Evolutionary conservation across 2,329 filamentous ascomycete genomes (phyloP), one percentile per base, ranked within the genome.

Genomic region (Aureobasidium zeae): DNA sequence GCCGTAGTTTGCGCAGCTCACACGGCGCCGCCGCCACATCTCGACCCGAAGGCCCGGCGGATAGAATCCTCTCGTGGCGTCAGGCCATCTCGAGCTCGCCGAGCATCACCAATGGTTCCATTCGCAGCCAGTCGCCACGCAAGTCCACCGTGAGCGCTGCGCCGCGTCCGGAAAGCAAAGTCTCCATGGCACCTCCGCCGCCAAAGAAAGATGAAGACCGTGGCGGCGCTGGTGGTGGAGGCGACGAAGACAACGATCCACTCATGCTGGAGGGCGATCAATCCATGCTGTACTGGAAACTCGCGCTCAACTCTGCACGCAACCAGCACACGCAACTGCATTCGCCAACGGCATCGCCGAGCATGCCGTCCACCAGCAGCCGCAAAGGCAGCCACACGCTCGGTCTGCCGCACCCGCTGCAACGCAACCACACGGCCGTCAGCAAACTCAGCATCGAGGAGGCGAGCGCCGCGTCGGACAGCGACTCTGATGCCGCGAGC

Each of bases 51-150:
- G 48, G 67, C 61, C 73, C 73, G 2, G 71, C 81, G 1, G 89
- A 96, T 50, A 76, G 85, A 12, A 95, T 95, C 51, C 73, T 93
- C 51, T 83, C 78, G 37, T 98, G 89, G 89, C 78, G 88, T 3
- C 86, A 93, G 52, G 74, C 73, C 10, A 73, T 84, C 45, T 66
- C 70, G 4, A 71, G 70, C 48, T 70, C 36, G 8, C 33, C 43
- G 5, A 48, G 26, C n/a, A 19, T 35, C 15, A 17, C 29, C 20
- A 34, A 38, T 7, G 44, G 22, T 8, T 45, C 44, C 3, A 33
- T 46, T 4, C 31, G 46, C 19, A 32, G 41, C 19, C 35, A 31
- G 6, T 41, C 26, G 48, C 49, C 41, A 20, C 32, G 33, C 7
- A 42, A 48, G 12, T 21, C 25, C 2, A 45, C 24, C 12, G 30